These are phyloP conservation scores for Musa balbisiana DNA, from an alignment of 202 grass and related monocot species.

Conservation along the genomic window DNA sequence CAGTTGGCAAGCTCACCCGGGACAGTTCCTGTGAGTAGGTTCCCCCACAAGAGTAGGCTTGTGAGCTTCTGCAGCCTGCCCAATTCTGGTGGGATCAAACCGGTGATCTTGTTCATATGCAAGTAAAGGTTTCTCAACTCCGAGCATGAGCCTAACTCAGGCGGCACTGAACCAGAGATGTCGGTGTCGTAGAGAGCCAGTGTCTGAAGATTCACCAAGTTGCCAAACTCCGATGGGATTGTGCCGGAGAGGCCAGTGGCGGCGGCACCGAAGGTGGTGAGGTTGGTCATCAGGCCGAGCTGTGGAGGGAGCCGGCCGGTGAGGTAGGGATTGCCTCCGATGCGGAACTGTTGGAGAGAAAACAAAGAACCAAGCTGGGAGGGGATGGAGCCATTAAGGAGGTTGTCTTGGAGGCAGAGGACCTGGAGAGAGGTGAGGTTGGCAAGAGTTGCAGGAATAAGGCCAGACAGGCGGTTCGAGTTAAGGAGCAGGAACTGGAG, in stretches of 20 bases:
- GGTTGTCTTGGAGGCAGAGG: slow-evolving; percentile 26
- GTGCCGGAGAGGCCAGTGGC: slow-evolving; percentile 27
- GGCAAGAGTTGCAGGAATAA: slow-evolving; percentile 7
- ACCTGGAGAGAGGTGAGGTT: slow-evolving; percentile 22
- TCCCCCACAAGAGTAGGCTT: slow-evolving; percentile 35
- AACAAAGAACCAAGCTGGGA: slow-evolving; percentile 2
- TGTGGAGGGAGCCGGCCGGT: background rate
- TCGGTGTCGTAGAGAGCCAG: slow-evolving; percentile 57
- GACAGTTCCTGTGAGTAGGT: slow-evolving; percentile 42
- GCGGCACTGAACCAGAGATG: slow-evolving; percentile 44
- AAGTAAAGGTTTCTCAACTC: slow-evolving; percentile 38
- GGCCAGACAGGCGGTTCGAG: slow-evolving; percentile 14
- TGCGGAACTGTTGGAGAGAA: slow-evolving; percentile 10
- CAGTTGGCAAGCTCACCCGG: slow-evolving; percentile 21
- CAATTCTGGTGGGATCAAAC: slow-evolving; percentile 32
- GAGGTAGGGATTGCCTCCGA: slow-evolving; percentile 15
- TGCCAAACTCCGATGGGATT: slow-evolving; percentile 47
- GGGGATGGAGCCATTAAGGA: slow-evolving; percentile 11
- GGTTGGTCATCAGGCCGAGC: slow-evolving; percentile 12
- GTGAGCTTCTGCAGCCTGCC: slow-evolving; percentile 49
- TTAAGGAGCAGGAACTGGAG: slow-evolving; percentile 10
- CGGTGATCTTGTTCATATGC: slow-evolving; percentile 31
- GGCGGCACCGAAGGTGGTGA: slow-evolving; percentile 35
- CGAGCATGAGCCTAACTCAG: slow-evolving; percentile 35
- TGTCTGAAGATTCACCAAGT: slow-evolving; percentile 47